Evolutionary conservation across 192 early-diverging fungal genomes (phyloP), one percentile per base, ranked within the genome.

Genomic region (Backusella tarrabulga): DNA sequence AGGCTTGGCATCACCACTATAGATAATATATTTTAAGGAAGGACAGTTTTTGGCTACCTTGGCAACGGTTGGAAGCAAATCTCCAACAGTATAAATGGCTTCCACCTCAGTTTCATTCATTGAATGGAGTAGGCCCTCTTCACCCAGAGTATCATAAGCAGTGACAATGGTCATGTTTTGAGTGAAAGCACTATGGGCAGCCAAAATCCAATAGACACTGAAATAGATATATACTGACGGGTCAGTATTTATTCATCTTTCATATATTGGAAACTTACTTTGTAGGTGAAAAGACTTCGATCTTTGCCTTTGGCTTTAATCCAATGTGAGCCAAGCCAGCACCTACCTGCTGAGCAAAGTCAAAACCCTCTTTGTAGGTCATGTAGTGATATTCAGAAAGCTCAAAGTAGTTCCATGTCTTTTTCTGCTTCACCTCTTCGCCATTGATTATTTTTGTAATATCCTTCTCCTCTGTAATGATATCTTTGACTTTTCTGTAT

Each of bases 121-220:
- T 17, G 96, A 95, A 78, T 79, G 77, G 6, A 79, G 38, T 38
- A 97, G 87, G 17, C 93, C 93, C 9, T 92, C 91, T 66, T 91
- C 91, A 56, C 95, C 96, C 63, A 97, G 89, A 21, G 95, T 95
- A 67, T 92, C 92, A 77, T 93, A 93, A 19, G 96, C 93, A 35
- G 96, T 97, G 17, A 94, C 91, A 72, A 97, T 92, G 63, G 91
- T 87, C 74, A 95, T 74, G 42, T 67, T 85, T 85, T 96, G 94
- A 36, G 91, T 88, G 76, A 90, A 96, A 80, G 77, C 80, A 42
- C 80, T 76, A 75, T 81, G 72, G n/a, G 80, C 80, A 63, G 79
- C 69, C 41, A 75, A 41, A 36, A 81, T 77, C 80, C 80, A 81
- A 19, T 81, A 46, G 14, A 44, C 36, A 40, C 80, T 81, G 69